A percentile compares a stretch with the other conserved stretches of the same genome.
phyloP scores from a whole-genome alignment of 352 stramenopile species.

The Phytophthora sojae region DNA sequence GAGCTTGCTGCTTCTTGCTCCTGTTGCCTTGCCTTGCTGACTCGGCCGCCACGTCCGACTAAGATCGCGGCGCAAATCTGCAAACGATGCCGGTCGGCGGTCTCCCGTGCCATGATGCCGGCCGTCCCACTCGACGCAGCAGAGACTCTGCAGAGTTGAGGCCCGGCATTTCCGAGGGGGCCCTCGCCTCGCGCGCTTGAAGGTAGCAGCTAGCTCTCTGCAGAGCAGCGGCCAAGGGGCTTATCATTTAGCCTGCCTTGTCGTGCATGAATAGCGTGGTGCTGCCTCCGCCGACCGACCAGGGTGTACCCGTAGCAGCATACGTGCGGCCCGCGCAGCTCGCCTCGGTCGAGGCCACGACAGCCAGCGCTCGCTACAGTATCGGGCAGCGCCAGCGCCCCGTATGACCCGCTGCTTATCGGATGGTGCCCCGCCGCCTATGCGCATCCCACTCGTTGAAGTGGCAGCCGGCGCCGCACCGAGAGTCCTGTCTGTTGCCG shows the following conservation, averaged over 20 bases:
- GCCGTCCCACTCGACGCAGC: slow-evolving; percentile 18
- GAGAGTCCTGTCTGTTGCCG: slow-evolving; percentile 31
- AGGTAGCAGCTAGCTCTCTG: background rate
- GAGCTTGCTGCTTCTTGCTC: no score
- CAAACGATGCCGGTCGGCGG: background rate
- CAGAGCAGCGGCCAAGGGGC: background rate
- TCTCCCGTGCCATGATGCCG: slow-evolving; percentile 17
- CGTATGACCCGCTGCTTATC: background rate
- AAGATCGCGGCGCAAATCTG: slow-evolving; percentile 34
- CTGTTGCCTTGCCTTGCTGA: background rate
- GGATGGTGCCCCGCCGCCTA: slow-evolving; percentile 21
- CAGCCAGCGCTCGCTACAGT: no score
- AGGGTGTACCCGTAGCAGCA: background rate
- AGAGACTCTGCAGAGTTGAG: background rate
- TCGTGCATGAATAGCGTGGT: no score
- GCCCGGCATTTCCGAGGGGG: background rate
- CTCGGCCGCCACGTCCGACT: slow-evolving; percentile 9
- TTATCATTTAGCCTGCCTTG: background rate
- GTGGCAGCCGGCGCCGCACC: slow-evolving; percentile 26
- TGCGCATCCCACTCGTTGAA: slow-evolving; percentile 37
- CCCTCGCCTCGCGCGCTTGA: background rate
- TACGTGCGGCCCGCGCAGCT: background rate
- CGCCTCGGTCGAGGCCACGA: background rate
- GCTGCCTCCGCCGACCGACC: no score
- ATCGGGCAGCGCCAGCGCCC: no score